Conservation (phyloP, 139 green algal genomes). For the Gonium pectorale region DNA sequence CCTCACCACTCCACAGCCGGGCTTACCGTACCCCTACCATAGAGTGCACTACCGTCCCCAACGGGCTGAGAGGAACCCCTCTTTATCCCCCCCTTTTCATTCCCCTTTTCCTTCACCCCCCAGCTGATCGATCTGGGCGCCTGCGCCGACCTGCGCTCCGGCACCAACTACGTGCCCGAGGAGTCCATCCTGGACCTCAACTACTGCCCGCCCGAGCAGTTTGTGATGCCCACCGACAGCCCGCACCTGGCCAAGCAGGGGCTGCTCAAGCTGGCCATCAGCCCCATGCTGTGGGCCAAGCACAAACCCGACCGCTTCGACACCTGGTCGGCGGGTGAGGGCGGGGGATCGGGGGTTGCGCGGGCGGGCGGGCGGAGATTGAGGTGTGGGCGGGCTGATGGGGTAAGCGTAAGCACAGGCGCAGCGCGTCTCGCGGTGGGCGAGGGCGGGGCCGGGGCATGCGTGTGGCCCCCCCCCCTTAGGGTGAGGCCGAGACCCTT, state of each 20-base stretch:
- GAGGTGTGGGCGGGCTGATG: no score
- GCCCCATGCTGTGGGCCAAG: slow-evolving; percentile 89
- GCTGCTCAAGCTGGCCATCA: slow-evolving; percentile 70
- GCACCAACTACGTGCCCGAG: slow-evolving; percentile 92
- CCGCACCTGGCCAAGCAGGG: slow-evolving; percentile 75
- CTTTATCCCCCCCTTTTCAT: no score
- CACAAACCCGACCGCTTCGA: slow-evolving; percentile 95
- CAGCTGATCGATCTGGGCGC: slow-evolving; percentile 77
- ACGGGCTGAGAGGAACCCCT: no score
- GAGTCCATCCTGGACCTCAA: slow-evolving; percentile 91
- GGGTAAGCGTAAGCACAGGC: no score
- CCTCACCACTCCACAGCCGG: no score
- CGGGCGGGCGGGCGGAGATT: slow-evolving; percentile 6
- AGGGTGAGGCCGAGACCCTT: no score
- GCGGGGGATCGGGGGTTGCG: background rate
- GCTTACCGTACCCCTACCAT: no score
- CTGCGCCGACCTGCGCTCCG: slow-evolving; percentile 83
- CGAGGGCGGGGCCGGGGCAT: no score
- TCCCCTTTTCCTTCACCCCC: no score
- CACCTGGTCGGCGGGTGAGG: slow-evolving; percentile 76
- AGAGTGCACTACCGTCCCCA: no score
- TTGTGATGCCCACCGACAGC: slow-evolving; percentile 83
- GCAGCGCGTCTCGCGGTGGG: no score
- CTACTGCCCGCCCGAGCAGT: slow-evolving; percentile 92
- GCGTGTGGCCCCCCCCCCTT: no score